Percentiles rank a stretch among this genome's conserved stretches.
Conservation (phyloP, 2,329 filamentous ascomycete genomes). For the Colletotrichum australisinense region DNA sequence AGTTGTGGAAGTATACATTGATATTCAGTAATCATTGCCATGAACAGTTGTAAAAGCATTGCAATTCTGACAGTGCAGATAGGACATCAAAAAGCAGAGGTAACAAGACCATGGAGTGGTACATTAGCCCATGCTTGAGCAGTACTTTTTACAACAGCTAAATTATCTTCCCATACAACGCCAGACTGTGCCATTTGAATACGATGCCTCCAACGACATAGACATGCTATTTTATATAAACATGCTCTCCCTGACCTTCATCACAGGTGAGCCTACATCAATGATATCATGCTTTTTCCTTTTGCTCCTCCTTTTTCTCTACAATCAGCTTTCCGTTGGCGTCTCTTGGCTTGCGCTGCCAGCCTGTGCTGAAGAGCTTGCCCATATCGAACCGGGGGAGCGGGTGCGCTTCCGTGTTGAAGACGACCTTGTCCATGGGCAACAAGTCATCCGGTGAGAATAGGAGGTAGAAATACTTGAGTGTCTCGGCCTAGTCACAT, state of each 20-base stretch:
- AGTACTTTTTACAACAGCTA: neutral
- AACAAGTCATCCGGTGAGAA: slow-evolving; percentile 88
- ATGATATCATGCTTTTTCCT: slow-evolving; percentile 18
- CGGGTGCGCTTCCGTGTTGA: slow-evolving; percentile 96
- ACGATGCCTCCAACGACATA: slow-evolving; percentile 10
- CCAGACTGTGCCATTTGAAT: slow-evolving; percentile 9
- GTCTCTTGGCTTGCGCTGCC: slow-evolving; percentile 76
- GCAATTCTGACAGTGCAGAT: no score
- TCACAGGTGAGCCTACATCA: slow-evolving; percentile 12
- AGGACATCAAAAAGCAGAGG: no score
- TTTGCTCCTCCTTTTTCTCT: neutral
- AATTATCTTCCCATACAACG: slow-evolving; percentile 23
- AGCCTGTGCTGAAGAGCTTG: slow-evolving; percentile 82
- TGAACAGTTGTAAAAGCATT: no score
- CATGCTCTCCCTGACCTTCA: slow-evolving; percentile 9
- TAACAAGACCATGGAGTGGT: no score
- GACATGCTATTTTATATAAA: slow-evolving; percentile 26
- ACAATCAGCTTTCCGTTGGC: slow-evolving; percentile 52
- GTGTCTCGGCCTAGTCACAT: slow-evolving; percentile 82
- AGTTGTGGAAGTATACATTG: no score
- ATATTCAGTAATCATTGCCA: no score
- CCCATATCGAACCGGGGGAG: slow-evolving; percentile 89
- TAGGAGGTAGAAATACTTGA: slow-evolving; percentile 97
- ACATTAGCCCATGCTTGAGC: neutral
- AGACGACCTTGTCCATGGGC: slow-evolving; percentile 86